phyloP scores from a whole-genome alignment of 129 eudicot genomes.

The Oenanthe sinensis region DNA sequence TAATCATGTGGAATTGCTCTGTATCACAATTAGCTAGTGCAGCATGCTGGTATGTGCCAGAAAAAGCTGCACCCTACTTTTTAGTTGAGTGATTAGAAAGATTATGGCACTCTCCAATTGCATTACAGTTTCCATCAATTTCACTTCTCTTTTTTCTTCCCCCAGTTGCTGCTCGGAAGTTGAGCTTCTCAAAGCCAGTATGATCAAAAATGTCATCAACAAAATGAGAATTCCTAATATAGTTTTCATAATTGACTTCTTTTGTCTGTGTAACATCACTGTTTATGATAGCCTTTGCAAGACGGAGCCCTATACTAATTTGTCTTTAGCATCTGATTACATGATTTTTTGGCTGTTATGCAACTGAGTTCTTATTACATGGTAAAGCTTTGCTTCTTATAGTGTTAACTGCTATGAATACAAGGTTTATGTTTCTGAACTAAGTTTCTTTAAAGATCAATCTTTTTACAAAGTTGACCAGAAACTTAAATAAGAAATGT shows the following conservation, averaged over 20 bases:
- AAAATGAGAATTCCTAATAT: constrained; percentile 36
- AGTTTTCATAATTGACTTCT: neutral
- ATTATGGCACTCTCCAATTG: constrained; percentile 10
- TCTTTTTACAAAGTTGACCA: neutral
- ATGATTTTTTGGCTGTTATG: neutral
- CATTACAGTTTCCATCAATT: constrained; percentile 1
- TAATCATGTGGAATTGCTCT: constrained; percentile 17
- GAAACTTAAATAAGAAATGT: neutral
- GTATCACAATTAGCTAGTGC: constrained; percentile 12
- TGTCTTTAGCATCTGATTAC: neutral
- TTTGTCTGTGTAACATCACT: no score
- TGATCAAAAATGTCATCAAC: constrained; percentile 46
- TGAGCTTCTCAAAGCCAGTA: constrained; percentile 42
- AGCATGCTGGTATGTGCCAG: neutral
- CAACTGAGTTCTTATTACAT: neutral
- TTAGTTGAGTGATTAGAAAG: neutral
- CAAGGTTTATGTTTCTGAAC: neutral
- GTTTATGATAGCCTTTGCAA: neutral
- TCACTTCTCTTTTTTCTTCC: constrained; percentile 13
- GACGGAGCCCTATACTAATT: neutral
- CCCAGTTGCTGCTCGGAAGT: neutral
- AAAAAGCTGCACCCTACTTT: constrained; percentile 8
- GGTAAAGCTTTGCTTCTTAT: neutral
- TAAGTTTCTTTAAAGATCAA: neutral
- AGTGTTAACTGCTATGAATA: neutral